Conservation (phyloP, 768 basidiomycete species). For the Termitomyces sp. region DNA sequence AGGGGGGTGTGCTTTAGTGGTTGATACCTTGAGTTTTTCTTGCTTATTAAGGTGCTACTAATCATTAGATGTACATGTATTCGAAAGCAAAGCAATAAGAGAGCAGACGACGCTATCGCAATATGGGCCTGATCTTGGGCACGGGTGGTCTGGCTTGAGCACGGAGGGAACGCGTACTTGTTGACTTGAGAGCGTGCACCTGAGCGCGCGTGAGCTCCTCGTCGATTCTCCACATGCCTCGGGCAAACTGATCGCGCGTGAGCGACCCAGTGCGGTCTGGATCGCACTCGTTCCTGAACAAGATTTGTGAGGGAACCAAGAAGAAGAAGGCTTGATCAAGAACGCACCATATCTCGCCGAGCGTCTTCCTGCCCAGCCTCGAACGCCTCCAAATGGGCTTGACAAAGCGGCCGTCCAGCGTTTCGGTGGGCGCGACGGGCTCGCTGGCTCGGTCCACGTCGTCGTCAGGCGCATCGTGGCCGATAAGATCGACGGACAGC, state of each 20-base stretch:
- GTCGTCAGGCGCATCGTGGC: no score
- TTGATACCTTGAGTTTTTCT: constrained; percentile 9
- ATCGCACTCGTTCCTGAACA: constrained; percentile 66
- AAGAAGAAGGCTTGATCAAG: neutral
- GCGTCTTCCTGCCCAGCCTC: constrained; percentile 41
- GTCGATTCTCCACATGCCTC: constrained; percentile 85
- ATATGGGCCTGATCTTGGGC: constrained; percentile 20
- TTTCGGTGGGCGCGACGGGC: constrained; percentile 34
- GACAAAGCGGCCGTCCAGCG: constrained; percentile 50
- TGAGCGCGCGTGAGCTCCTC: constrained; percentile 70
- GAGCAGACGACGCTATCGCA: constrained; percentile 16
- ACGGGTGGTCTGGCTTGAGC: constrained; percentile 15
- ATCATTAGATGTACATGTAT: neutral
- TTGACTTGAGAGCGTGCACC: constrained; percentile 27
- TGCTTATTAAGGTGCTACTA: neutral
- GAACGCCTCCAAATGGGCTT: constrained; percentile 60
- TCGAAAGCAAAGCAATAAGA: neutral
- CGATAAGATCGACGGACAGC: constrained; percentile 55
- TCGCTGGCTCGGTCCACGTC: constrained; percentile 1
- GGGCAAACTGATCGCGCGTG: constrained; percentile 59
- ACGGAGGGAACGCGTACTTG: constrained; percentile 18
- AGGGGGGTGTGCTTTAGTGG: constrained; percentile 33
- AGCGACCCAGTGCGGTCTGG: constrained; percentile 47
- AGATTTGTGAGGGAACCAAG: neutral
- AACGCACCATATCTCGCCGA: constrained; percentile 64